A percentile compares a stretch with the other conserved stretches of the same genome.
Conservation (phyloP, 345 rosid genomes). For the Syzygium grande region DNA sequence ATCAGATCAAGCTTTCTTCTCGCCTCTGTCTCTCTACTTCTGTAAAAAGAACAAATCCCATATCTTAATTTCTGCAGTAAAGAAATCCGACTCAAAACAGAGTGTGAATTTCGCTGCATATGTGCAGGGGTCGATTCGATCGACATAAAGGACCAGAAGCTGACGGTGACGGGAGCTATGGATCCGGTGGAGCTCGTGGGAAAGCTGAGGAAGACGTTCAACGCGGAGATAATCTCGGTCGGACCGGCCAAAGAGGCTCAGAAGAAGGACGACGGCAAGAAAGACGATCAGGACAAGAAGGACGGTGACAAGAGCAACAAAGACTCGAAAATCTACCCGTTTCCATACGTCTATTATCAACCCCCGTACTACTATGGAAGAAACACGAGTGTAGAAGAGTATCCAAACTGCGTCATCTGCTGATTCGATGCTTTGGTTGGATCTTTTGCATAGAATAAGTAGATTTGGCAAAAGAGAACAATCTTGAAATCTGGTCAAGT, state of each 20-base stretch:
- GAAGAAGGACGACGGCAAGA: neutral
- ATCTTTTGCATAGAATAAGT: neutral
- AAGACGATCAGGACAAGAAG: neutral
- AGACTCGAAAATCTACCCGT: neutral
- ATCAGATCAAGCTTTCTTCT: neutral
- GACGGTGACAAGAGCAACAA: neutral
- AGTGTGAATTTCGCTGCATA: neutral
- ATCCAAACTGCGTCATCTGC: constrained; percentile 2
- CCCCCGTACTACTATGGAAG: neutral
- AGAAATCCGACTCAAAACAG: neutral
- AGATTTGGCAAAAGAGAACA: neutral
- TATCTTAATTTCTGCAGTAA: neutral
- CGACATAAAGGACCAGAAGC: constrained; percentile 9
- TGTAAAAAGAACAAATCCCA: neutral
- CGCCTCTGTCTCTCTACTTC: neutral
- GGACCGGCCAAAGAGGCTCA: constrained; percentile 9
- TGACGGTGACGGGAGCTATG: constrained; percentile 5
- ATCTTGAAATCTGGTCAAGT: neutral
- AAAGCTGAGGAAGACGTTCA: constrained; percentile 7
- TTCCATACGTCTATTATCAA: neutral
- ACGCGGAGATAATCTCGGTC: neutral
- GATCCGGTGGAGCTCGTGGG: constrained; percentile 4
- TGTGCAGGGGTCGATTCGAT: constrained; percentile 8
- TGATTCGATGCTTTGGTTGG: neutral
- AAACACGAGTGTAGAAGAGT: neutral